Base-by-base conservation (phyloP, 169 alveolate species). In the Plasmodium reichenowi region DNA sequence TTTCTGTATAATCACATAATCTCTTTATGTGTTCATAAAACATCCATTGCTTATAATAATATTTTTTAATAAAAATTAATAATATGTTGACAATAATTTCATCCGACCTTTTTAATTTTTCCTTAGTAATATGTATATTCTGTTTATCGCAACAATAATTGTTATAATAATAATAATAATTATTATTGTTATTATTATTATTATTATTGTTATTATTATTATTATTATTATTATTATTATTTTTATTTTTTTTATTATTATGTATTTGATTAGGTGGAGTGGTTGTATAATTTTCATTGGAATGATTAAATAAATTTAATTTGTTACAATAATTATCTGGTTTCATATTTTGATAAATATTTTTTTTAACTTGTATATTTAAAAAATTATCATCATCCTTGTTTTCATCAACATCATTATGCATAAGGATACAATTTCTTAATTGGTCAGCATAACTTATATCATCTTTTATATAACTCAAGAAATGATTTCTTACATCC, bases 1-100 rank as follows among this genome's bases (percentile, higher is more conserved):
- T 22, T 58, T 78, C 89, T 24, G 54, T 78, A 66, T 64, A 78
- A 47, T 78, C 89, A 29, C 89, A 78, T 12, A 78, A 22, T 66
- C 48, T 50, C 26, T 32, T 78, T 7, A 78, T 59, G 52, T 78
- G 89, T 50, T 78, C 89, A 66, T 78, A 78, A 78, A 78, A 78
- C 15, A 78, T 64, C 89, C 89, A 78, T 60, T 78, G 89, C 43
- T 66, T 78, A 60, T 78, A 59, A 29, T 78, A 78, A 66, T 64
- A 7, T 48, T 66, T 63, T 76, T 76, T 76, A 64, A 76, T 76
- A 68, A 76, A 76, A 13, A 0, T 22, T 45, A n/a, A 76, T 26
- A 76, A 76, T 48, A 76, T 76, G n/a, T 22, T 66, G 32, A 74
- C 8, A 50, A 74, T 38, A 43, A 38, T 74, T 45, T n/a, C 74